Evolutionary conservation across 352 stramenopile genomes (phyloP).

Genomic region (Phytophthora hybrid): DNA sequence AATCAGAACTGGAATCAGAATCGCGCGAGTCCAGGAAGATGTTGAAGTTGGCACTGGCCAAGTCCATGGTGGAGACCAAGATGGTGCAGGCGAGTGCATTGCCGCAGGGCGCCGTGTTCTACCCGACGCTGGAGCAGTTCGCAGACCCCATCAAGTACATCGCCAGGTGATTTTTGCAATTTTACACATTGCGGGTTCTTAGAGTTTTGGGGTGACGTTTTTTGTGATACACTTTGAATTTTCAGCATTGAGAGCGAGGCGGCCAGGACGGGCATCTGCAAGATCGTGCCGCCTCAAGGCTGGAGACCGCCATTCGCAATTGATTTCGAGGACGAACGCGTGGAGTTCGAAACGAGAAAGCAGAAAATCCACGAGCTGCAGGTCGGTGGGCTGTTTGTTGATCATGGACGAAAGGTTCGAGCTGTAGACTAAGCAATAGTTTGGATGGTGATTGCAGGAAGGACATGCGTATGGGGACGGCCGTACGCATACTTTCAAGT

Average conservation of each 20-base stretch:
- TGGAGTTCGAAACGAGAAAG: constrained; percentile 92
- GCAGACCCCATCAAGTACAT: constrained; percentile 91
- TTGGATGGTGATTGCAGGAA: constrained; percentile 45
- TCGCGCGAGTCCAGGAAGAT: constrained; percentile 53
- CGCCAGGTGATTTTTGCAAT: constrained; percentile 45
- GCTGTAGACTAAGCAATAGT: neutral
- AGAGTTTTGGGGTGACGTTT: neutral
- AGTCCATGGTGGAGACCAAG: constrained; percentile 66
- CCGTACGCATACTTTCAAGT: constrained; percentile 68
- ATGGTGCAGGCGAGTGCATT: constrained; percentile 38
- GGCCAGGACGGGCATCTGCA: constrained; percentile 93
- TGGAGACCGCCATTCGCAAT: constrained; percentile 91
- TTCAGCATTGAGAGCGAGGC: constrained; percentile 71
- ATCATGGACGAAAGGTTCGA: neutral
- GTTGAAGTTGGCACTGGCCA: constrained; percentile 69
- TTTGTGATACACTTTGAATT: too few relatives aligned
- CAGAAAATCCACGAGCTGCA: constrained; percentile 93
- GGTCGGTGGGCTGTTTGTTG: constrained; percentile 15
- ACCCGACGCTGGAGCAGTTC: constrained; percentile 89
- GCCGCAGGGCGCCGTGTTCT: constrained; percentile 67
- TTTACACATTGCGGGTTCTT: neutral
- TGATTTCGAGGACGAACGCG: constrained; percentile 59
- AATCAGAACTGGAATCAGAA: constrained; percentile 36
- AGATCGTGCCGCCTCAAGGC: constrained; percentile 96
- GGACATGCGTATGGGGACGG: constrained; percentile 73